Conservation (phyloP, 257 asterid species). For the Solanum microdontum region DNA sequence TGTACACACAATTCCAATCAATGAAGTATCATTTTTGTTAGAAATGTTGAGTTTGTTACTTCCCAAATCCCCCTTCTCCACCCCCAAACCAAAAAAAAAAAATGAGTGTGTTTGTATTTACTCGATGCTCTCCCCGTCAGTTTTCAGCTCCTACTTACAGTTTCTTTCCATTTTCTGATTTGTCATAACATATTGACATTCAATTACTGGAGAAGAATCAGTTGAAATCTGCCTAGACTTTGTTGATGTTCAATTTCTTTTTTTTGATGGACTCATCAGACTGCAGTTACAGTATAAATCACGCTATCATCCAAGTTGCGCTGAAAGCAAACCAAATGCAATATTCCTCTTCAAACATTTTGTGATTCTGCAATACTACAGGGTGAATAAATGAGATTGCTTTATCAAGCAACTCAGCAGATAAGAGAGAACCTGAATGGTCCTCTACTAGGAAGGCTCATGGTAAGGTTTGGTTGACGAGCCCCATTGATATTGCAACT, state of each 20-base stretch:
- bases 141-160: background rate
- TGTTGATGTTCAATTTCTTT: background rate
- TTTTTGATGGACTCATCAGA: background rate
- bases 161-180: background rate
- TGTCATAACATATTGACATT: background rate
- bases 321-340: background rate
- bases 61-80: background rate
- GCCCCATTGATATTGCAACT: slow-evolving; percentile 83
- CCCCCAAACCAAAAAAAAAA: background rate
- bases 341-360: background rate
- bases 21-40: background rate
- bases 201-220: background rate
- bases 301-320: background rate
- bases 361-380: background rate
- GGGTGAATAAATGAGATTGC: background rate
- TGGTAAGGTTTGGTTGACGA: slow-evolving; percentile 58
- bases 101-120: background rate
- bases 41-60: background rate
- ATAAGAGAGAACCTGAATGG: background rate
- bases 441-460: slow-evolving; percentile 24
- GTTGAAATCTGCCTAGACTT: background rate
- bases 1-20: background rate
- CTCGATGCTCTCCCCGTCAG: background rate
- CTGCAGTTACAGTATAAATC: background rate
- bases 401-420: slow-evolving; percentile 4